These are phyloP conservation scores for Wickerhamomyces queroliae DNA, from an alignment of 805 yeast species.

Conservation along the genomic window DNA sequence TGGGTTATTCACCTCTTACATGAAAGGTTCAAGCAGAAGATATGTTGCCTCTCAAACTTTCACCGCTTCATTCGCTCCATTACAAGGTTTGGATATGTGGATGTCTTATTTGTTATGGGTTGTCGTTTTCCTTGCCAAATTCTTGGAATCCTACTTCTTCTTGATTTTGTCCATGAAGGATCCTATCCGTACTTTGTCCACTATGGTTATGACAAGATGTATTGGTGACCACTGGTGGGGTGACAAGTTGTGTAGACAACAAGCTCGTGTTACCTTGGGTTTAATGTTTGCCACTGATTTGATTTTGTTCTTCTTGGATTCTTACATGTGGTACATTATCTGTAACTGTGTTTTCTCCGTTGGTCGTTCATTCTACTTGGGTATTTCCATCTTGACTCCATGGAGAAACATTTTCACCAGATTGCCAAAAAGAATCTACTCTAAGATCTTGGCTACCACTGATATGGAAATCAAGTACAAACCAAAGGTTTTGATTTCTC, in stretches of 20 bases:
- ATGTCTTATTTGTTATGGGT: conserved; percentile 91
- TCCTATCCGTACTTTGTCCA: conserved; percentile 86
- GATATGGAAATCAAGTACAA: conserved; percentile 99
- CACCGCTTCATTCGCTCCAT: conserved; percentile 83
- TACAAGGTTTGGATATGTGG: conserved; percentile 90
- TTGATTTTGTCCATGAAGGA: conserved; percentile 86
- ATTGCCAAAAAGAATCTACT: conserved; percentile 97
- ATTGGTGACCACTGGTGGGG: conserved; percentile 92
- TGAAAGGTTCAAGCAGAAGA: conserved; percentile 80
- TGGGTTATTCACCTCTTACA: conserved; percentile 88
- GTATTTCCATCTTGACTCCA: conserved; percentile 98
- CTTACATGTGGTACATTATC: conserved; percentile 97
- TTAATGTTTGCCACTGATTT: conserved; percentile 91
- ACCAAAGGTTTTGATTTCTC: conserved; percentile 96
- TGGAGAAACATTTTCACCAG: conserved; percentile 99
- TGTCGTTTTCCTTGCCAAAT: conserved; percentile 84
- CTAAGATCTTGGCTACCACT: conserved; percentile 94
- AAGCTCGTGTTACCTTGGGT: conserved; percentile 85
- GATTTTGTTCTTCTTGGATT: conserved; percentile 95
- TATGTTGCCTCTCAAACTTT: conserved; percentile 93
- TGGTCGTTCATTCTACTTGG: conserved; percentile 96
- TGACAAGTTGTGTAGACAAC: conserved; percentile 68
- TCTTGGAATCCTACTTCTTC: conserved; percentile 86
- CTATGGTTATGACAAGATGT: conserved; percentile 80
- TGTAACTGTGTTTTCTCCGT: conserved; percentile 93